phyloP scores from a whole-genome alignment of 176 grass and related monocot genomes.

The maize (Zea mays) region DNA sequence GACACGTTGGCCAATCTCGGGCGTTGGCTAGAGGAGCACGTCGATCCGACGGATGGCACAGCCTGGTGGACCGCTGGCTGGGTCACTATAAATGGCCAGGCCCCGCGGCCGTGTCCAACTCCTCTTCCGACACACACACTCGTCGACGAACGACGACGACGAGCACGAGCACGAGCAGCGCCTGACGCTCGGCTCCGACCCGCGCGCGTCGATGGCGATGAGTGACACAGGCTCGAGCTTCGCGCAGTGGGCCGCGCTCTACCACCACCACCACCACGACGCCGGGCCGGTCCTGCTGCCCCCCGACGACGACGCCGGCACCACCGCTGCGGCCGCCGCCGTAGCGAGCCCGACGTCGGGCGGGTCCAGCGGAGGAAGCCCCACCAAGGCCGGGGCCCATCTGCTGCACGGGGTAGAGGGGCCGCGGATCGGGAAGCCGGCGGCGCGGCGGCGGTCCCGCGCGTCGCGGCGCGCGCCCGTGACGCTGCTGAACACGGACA shows the following conservation, averaged over 20 bases:
- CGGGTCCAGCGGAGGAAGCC: constrained; percentile 27
- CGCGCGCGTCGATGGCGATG: constrained; percentile 42
- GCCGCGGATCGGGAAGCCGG: constrained; percentile 53
- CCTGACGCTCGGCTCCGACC: background rate
- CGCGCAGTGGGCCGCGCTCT: constrained; percentile 46
- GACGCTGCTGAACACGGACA: constrained; percentile 93
- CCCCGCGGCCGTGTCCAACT: background rate
- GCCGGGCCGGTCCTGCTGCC: background rate
- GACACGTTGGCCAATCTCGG: background rate
- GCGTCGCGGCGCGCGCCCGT: constrained; percentile 78
- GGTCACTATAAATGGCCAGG: constrained; percentile 36
- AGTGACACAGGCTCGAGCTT: constrained; percentile 59
- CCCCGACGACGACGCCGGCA: background rate
- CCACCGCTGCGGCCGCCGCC: background rate
- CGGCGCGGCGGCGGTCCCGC: constrained; percentile 45
- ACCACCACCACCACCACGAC: constrained; percentile 16
- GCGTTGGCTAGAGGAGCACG: background rate
- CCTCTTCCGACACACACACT: background rate
- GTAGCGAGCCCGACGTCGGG: constrained; percentile 29
- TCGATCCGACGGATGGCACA: background rate
- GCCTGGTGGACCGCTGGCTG: background rate
- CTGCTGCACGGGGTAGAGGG: constrained; percentile 30
- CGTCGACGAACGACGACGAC: background rate
- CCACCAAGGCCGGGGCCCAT: background rate
- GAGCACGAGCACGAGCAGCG: background rate